A percentile compares a stretch with the other conserved stretches of the same genome.
Conservation (phyloP, 345 rosid genomes). For the Pistacia vera region DNA sequence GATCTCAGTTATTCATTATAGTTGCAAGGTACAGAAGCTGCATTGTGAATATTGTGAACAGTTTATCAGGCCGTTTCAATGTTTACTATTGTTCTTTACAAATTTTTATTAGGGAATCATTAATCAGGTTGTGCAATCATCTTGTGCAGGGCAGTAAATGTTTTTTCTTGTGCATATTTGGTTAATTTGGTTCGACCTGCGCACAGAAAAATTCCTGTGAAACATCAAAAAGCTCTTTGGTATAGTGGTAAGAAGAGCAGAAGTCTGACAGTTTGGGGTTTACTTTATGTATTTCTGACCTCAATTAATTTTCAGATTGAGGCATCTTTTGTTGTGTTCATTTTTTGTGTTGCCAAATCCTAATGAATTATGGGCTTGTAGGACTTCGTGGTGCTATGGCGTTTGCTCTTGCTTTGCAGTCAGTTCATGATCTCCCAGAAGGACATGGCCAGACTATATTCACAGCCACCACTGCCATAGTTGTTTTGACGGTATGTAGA, state of each 20-base stretch:
- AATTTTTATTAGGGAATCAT: constrained; percentile 22
- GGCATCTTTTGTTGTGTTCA: neutral
- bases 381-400: constrained; percentile 99
- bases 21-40: constrained; percentile 74
- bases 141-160: constrained; percentile 80
- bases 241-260: constrained; percentile 78
- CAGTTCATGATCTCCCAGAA: constrained; percentile 94
- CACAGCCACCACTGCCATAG: constrained; percentile 96
- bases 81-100: neutral
- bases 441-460: constrained; percentile 99
- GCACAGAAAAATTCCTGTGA: constrained; percentile 74
- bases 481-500: constrained; percentile 72
- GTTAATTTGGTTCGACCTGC: constrained; percentile 86
- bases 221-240: constrained; percentile 98
- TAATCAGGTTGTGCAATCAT: constrained; percentile 28
- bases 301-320: neutral
- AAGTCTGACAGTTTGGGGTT: constrained; percentile 5
- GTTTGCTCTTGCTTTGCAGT: constrained; percentile 98
- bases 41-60: constrained; percentile 12
- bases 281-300: neutral
- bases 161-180: constrained; percentile 93
- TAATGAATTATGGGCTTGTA: constrained; percentile 34
- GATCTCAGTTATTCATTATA: constrained; percentile 70
- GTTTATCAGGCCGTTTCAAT: neutral
- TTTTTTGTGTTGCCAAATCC: constrained; percentile 16